Percentiles rank a stretch among this genome's conserved stretches.
Conservation (phyloP, 2,329 filamentous ascomycete genomes). For the Fusarium pininemorale region DNA sequence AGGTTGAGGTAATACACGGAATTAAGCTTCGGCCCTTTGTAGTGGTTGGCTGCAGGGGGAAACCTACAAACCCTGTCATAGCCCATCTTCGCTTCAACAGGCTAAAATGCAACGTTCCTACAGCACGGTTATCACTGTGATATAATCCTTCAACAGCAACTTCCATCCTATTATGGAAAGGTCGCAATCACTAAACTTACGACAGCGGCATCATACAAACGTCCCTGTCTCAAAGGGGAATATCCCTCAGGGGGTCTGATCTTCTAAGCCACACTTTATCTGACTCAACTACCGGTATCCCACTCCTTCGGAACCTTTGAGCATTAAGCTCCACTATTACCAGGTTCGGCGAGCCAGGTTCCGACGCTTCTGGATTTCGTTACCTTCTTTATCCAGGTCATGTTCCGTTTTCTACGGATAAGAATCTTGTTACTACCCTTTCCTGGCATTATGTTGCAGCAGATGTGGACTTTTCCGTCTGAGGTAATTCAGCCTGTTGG, state of each 20-base stretch:
- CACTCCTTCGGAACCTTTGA: neutral
- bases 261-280: slow-evolving; percentile 3
- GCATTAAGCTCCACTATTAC: neutral
- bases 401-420: slow-evolving; percentile 11
- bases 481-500: slow-evolving; percentile 3
- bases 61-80: neutral
- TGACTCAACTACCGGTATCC: neutral
- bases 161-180: neutral
- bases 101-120: neutral
- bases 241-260: neutral
- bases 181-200: neutral
- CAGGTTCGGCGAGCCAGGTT: slow-evolving; percentile 1
- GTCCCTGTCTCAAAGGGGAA: neutral
- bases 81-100: neutral
- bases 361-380: neutral
- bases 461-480: neutral
- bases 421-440: neutral
- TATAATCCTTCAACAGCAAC: neutral
- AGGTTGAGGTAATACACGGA: neutral
- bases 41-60: neutral
- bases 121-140: neutral
- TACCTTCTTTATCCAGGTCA: slow-evolving; percentile 8
- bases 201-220: neutral
- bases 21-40: neutral
- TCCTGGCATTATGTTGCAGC: neutral